Percentiles rank a stretch among this genome's conserved stretches.
phyloP scores from a whole-genome alignment of 2,329 filamentous ascomycete species.

The Mycosphaerella arachidis region DNA sequence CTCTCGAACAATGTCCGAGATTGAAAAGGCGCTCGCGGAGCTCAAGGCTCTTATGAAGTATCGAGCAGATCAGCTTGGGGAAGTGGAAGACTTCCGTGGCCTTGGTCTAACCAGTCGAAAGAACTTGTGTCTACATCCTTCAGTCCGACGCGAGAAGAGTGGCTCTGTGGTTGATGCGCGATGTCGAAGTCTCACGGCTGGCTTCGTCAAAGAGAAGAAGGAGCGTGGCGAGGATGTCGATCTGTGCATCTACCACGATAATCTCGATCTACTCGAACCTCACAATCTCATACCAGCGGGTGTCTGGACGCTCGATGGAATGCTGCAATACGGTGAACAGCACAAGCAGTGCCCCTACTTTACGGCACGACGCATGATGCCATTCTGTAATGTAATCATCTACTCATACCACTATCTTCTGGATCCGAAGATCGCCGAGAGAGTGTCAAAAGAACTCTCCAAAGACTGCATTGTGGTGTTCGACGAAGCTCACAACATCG shows the following conservation, averaged over 20 bases:
- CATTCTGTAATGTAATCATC: conserved; percentile 98
- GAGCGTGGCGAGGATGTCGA: conserved; percentile 92
- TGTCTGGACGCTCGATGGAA: conserved; percentile 89
- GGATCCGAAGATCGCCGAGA: conserved; percentile 94
- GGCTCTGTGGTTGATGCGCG: conserved; percentile 90
- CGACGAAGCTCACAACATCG: conserved; percentile 98
- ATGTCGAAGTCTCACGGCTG: conserved; percentile 90
- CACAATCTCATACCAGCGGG: conserved; percentile 92
- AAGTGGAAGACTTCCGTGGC: conserved; percentile 87
- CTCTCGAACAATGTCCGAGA: conserved; percentile 99
- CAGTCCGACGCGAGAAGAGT: conserved; percentile 93
- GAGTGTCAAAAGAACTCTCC: conserved; percentile 90
- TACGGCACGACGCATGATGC: conserved; percentile 95
- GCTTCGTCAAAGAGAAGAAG: conserved; percentile 97
- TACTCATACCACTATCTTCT: conserved; percentile 98
- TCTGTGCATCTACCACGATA: conserved; percentile 96
- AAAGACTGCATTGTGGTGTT: conserved; percentile 99
- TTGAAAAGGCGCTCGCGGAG: conserved; percentile 93
- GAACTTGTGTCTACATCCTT: conserved; percentile 93
- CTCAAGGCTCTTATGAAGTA: conserved; percentile 93
- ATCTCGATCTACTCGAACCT: conserved; percentile 88
- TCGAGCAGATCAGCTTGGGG: conserved; percentile 79
- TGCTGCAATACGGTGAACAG: conserved; percentile 85
- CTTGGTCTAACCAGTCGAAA: conserved; percentile 93
- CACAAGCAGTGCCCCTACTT: conserved; percentile 98